Conservation (phyloP, 257 asterid genomes). For the Hygrophila difformis region DNA sequence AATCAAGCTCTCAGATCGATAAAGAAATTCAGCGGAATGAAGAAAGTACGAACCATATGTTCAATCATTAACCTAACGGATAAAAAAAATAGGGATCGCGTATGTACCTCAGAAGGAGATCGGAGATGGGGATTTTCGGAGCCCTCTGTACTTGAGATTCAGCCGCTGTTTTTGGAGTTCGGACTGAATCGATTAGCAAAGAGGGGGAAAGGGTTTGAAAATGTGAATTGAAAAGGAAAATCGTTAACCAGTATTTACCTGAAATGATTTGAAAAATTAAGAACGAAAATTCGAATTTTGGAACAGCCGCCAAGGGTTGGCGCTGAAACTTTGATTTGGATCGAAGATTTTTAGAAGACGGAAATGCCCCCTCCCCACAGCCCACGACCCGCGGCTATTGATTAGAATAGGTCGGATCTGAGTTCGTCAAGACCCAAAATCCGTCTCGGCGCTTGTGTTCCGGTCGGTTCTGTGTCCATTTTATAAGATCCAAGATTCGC, state of each 20-base stretch:
- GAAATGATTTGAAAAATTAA: constrained; percentile 9
- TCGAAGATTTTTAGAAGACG: no score
- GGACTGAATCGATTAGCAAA: constrained; percentile 6
- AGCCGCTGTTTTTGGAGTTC: constrained; percentile 9
- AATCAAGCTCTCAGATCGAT: constrained; percentile 11
- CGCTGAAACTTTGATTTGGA: constrained; percentile 30
- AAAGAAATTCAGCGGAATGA: constrained; percentile 1
- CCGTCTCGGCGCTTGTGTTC: no score
- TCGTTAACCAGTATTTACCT: not conserved
- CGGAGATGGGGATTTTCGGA: constrained; percentile 7
- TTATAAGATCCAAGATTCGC: no score
- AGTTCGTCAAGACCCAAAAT: no score
- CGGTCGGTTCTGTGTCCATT: no score
- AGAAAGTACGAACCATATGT: constrained; percentile 5
- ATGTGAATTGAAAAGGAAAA: not conserved
- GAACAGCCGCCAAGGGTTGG: constrained; percentile 44
- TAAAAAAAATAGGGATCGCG: not conserved
- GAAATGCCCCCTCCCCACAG: no score
- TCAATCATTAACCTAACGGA: not conserved
- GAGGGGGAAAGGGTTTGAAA: constrained; percentile 15
- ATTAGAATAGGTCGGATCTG: no score
- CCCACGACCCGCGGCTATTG: no score
- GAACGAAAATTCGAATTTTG: constrained; percentile 15
- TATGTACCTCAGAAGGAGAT: constrained; percentile 7
- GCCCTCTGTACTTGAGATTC: constrained; percentile 6